A percentile compares a stretch with the other conserved stretches of the same genome.
Evolutionary conservation across 164 flowering plant species (phyloP).

Genomic region (Vitis rupestris): DNA sequence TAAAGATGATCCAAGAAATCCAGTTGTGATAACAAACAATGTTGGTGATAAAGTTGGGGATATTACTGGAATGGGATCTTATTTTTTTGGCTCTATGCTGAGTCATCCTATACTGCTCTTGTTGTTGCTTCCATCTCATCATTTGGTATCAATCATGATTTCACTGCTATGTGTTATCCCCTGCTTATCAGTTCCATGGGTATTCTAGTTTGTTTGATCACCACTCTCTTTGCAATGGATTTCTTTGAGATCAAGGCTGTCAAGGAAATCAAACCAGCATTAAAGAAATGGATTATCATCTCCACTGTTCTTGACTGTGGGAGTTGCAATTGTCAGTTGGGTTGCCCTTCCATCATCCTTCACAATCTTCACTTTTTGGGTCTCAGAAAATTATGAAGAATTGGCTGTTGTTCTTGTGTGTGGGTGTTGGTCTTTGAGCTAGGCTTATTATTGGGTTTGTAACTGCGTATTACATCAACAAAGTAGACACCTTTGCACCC

Average conservation of each 20-base stretch:
- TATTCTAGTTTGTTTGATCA: conserved; percentile 62
- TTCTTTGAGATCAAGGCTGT: conserved; percentile 42
- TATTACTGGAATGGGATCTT: conserved; percentile 84
- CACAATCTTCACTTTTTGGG: conserved; percentile 59
- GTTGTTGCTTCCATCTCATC: conserved; percentile 77
- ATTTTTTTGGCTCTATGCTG: conserved; percentile 78
- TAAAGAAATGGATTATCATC: conserved; percentile 66
- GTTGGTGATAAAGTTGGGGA: conserved; percentile 84
- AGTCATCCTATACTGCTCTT: conserved; percentile 72
- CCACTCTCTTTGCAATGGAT: conserved; percentile 76
- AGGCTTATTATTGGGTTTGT: conserved; percentile 70
- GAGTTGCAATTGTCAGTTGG: conserved; percentile 53
- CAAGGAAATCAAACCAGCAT: conserved; percentile 45
- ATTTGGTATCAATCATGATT: conserved; percentile 61
- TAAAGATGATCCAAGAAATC: no score
- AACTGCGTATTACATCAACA: conserved; percentile 74
- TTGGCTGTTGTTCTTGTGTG: conserved; percentile 69
- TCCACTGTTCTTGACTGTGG: conserved; percentile 69
- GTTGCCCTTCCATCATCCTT: conserved; percentile 57
- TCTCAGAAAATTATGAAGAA: conserved; percentile 52
- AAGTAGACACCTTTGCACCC: conserved; percentile 21
- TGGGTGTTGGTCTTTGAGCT: conserved; percentile 71
- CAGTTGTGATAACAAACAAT: conserved; percentile 57
- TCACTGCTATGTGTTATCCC: conserved; percentile 67
- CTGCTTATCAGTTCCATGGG: conserved; percentile 66